Conservation (phyloP, 129 eudicot species). For the Gnaphalium uliginosum region DNA sequence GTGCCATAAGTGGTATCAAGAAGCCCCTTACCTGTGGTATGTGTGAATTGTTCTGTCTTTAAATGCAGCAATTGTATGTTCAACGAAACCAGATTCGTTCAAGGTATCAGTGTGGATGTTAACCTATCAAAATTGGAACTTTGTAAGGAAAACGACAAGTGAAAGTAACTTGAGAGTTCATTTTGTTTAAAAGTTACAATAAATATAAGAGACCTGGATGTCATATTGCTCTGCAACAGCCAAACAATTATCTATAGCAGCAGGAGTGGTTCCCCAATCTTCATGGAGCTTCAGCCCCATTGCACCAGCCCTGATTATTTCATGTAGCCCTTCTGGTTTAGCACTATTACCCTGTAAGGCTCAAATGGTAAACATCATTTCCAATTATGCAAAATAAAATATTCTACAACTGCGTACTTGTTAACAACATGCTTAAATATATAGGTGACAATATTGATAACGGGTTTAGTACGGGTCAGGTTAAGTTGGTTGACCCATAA, state of each 20-base stretch:
- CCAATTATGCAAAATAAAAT: slow-evolving; percentile 10
- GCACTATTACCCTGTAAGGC: slow-evolving; percentile 71
- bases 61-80: slow-evolving; percentile 90
- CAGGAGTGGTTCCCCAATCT: slow-evolving; percentile 99
- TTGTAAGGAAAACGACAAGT: background rate
- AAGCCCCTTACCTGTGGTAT: slow-evolving; percentile 77
- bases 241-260: slow-evolving; percentile 88
- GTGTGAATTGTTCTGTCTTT: slow-evolving; percentile 90
- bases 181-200: background rate
- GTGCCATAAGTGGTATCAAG: slow-evolving; percentile 9
- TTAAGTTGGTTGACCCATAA: background rate
- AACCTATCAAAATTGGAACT: slow-evolving; percentile 52
- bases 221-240: slow-evolving; percentile 86
- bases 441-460: background rate
- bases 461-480: background rate
- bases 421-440: slow-evolving; percentile 16
- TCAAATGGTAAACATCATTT: slow-evolving; percentile 1
- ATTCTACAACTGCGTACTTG: background rate
- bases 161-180: slow-evolving; percentile 4
- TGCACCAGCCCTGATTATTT: slow-evolving; percentile 90
- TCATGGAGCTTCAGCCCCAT: slow-evolving; percentile 99
- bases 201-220: slow-evolving; percentile 56
- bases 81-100: slow-evolving; percentile 98
- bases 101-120: slow-evolving; percentile 96
- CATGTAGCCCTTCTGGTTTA: slow-evolving; percentile 88